Evolutionary conservation across 164 flowering plant species (phyloP), one percentile per base, ranked within the genome.

Genomic region (Umbilicus rupestris): DNA sequence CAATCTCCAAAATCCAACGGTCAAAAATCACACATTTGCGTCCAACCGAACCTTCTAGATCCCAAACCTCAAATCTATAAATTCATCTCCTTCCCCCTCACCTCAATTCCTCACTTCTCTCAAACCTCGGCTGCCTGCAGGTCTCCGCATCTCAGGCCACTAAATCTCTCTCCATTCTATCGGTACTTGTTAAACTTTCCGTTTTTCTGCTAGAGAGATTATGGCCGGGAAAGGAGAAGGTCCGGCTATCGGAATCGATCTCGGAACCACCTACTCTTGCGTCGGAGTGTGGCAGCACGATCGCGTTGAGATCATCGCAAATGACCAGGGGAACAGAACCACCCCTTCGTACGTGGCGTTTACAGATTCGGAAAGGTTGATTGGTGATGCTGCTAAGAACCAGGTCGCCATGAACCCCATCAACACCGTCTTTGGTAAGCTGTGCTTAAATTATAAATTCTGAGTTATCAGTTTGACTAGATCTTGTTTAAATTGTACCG

Each of bases 381-480:
- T 47, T 47, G 55, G 55, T 47, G 55, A 47, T 47, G 55, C 55
- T 47, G 55, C 55, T n/a, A 47, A 47, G 55, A 47, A 47, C 55
- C 55, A 47, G 28, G 55, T 47, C 3, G 55, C 55, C 26, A 47
- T 47, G 55, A 47, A 47, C 55, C 55, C 55, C 55, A 47, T 47
- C 55, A 47, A 47, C 55, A 47, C 55, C 9, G 55, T 47, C 24
- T 47, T 47, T 26, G 55, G 55, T 47, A 47, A 20, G 26, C 55
- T n/a, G n/a, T 26, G 7, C 4, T 47, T 47, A 26, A 47, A 47
- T 47, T 47, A 5, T n/a, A n/a, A 7, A 2, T n/a, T 47, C 47
- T 1, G 19, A 15, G 16, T n/a, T n/a, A n/a, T n/a, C n/a, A n/a
- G n/a, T 15, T 47, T 47, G 9, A 6, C 5, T 47, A 10, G 55